A percentile compares a stretch with the other conserved stretches of the same genome.
phyloP scores from a whole-genome alignment of 176 grass and related monocot genomes.

The Avena eriantha region DNA sequence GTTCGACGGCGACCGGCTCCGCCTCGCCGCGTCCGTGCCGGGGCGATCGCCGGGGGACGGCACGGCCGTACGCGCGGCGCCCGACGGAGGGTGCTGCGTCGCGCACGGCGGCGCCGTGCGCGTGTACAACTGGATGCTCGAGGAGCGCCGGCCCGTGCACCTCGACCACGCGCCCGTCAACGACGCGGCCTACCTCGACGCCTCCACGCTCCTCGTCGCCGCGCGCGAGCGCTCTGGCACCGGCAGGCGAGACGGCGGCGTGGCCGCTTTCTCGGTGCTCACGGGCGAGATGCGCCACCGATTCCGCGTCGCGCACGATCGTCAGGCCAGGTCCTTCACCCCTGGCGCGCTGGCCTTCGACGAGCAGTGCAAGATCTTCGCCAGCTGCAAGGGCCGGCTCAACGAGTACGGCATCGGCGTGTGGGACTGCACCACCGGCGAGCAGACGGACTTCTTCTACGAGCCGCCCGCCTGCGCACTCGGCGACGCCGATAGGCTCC shows the following conservation, averaged over 20 bases:
- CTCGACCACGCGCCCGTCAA: conserved; percentile 74
- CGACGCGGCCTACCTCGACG: conserved; percentile 79
- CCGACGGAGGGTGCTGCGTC: conserved; percentile 87
- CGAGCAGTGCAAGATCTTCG: conserved; percentile 38
- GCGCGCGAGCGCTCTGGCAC: conserved; percentile 55
- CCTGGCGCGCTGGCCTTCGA: conserved; percentile 64
- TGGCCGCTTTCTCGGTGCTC: conserved; percentile 67
- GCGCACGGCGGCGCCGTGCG: conserved; percentile 73
- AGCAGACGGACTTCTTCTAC: conserved; percentile 86
- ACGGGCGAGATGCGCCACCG: conserved; percentile 62
- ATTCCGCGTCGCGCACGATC: conserved; percentile 58
- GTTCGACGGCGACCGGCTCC: conserved; percentile 66
- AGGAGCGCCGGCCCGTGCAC: conserved; percentile 62
- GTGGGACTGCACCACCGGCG: conserved; percentile 69
- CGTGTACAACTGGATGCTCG: conserved; percentile 80
- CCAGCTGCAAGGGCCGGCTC: conserved; percentile 82
- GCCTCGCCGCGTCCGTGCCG: conserved; percentile 43
- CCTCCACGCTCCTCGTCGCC: conserved; percentile 71
- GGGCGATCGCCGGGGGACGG: conserved; percentile 68
- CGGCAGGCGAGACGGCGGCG: conserved; percentile 46
- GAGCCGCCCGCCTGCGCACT: conserved; percentile 71
- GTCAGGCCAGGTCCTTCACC: conserved; percentile 64
- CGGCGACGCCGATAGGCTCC: conserved; percentile 80
- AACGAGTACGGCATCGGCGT: conserved; percentile 85
- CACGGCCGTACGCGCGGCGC: conserved; percentile 63